These are phyloP conservation scores for Auricularia heimuer DNA, from an alignment of 768 basidiomycete species.

Conservation along the genomic window DNA sequence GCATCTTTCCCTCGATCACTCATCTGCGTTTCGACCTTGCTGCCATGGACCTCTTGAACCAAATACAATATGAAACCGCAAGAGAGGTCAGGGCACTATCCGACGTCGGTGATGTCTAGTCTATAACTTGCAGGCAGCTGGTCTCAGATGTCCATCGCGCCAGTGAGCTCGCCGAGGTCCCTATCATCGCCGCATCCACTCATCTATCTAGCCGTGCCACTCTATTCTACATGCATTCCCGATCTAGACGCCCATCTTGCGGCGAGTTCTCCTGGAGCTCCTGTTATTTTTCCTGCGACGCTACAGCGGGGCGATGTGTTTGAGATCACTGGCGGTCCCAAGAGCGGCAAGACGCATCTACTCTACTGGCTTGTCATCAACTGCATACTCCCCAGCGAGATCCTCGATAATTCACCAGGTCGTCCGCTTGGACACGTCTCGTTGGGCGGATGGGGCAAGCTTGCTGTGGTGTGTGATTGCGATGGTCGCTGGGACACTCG, in stretches of 20 bases:
- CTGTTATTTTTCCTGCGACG: slow-evolving; percentile 12
- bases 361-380: slow-evolving; percentile 52
- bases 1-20: too few relatives aligned
- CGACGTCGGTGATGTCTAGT: background rate
- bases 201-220: background rate
- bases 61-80: background rate
- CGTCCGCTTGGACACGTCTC: slow-evolving; percentile 17
- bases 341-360: slow-evolving; percentile 72
- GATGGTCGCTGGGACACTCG: slow-evolving; percentile 53
- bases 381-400: slow-evolving; percentile 42
- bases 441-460: slow-evolving; percentile 54
- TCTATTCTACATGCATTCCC: background rate
- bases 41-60: background rate
- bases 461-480: slow-evolving; percentile 60
- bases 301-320: slow-evolving; percentile 52
- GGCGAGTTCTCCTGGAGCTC: background rate
- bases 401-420: background rate
- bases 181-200: background rate
- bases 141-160: background rate
- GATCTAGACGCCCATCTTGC: background rate
- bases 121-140: background rate
- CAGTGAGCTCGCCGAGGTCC: background rate
- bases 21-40: background rate
- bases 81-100: background rate
- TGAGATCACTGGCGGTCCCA: slow-evolving; percentile 66